A percentile compares a stretch with the other conserved stretches of the same genome.
These are phyloP conservation scores for Juglanconis juglandina DNA, from an alignment of 2,329 filamentous ascomycete species.

Conservation along the genomic window DNA sequence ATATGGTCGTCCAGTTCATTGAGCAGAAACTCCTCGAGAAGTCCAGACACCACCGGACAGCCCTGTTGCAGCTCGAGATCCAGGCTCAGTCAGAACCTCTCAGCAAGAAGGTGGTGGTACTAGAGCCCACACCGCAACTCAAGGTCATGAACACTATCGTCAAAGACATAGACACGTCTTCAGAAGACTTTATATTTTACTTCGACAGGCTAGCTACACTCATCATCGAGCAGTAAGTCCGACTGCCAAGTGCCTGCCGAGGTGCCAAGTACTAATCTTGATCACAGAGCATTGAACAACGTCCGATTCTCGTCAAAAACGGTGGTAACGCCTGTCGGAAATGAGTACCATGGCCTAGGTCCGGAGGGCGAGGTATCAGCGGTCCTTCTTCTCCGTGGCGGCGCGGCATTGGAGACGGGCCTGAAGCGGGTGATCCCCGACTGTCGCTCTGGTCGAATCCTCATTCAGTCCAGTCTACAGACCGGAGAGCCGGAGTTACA, in stretches of 20 bases:
- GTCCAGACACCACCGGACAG: conserved; percentile 75
- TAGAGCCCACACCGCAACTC: conserved; percentile 77
- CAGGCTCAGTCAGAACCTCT: conserved; percentile 69
- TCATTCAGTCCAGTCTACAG: conserved; percentile 83
- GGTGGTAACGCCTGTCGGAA: conserved; percentile 68
- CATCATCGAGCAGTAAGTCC: conserved; percentile 69
- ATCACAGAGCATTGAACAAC: conserved; percentile 69
- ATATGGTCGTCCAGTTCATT: conserved; percentile 90
- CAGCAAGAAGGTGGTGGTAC: conserved; percentile 68
- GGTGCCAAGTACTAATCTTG: not conserved
- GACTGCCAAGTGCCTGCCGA: not conserved
- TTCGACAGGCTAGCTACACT: conserved; percentile 87
- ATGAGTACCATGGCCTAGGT: conserved; percentile 67
- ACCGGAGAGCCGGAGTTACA: conserved; percentile 92
- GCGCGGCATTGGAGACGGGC: conserved; percentile 82
- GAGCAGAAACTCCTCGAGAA: conserved; percentile 83
- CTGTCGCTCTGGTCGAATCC: conserved; percentile 79
- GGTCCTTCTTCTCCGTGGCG: conserved; percentile 83
- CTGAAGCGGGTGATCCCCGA: conserved; percentile 89
- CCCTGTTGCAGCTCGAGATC: conserved; percentile 71
- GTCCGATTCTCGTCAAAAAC: conserved; percentile 62
- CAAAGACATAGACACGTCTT: conserved; percentile 70
- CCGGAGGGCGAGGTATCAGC: conserved; percentile 75
- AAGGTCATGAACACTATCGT: conserved; percentile 87
- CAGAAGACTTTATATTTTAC: conserved; percentile 96